Conservation (phyloP, 2,329 filamentous ascomycete species). For the Monosporascus sp. region DNA sequence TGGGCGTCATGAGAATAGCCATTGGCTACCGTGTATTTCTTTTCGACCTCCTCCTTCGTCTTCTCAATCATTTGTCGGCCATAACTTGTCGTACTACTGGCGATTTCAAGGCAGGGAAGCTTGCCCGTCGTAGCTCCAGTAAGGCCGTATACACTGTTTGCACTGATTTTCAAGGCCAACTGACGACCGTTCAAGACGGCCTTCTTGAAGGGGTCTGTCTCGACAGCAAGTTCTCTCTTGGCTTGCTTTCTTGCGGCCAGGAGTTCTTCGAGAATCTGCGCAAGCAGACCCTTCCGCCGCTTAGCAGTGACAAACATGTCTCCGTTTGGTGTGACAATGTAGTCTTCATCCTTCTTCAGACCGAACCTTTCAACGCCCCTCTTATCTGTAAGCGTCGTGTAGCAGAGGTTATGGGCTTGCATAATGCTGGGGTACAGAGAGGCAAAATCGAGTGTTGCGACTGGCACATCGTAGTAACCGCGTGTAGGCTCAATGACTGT, state of each 20-base stretch:
- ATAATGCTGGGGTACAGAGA: constrained; percentile 99
- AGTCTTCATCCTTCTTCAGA: constrained; percentile 85
- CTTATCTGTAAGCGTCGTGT: constrained; percentile 86
- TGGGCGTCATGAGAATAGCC: constrained; percentile 92
- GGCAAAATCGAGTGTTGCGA: constrained; percentile 97
- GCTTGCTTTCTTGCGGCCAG: constrained; percentile 89
- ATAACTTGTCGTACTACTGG: constrained; percentile 94
- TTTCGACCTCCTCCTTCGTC: constrained; percentile 93
- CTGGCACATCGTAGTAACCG: constrained; percentile 90
- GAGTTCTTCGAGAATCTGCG: constrained; percentile 93
- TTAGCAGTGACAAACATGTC: constrained; percentile 88
- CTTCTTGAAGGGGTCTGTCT: constrained; percentile 96
- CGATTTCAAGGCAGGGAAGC: constrained; percentile 88
- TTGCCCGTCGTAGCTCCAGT: constrained; percentile 96
- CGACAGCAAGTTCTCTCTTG: constrained; percentile 80
- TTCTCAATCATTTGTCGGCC: constrained; percentile 98
- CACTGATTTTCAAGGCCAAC: constrained; percentile 90
- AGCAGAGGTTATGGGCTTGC: constrained; percentile 96
- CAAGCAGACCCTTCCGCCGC: constrained; percentile 83
- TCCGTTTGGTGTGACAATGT: constrained; percentile 91
- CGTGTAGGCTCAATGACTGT: constrained; percentile 95
- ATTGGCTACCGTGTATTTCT: constrained; percentile 84
- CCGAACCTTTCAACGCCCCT: constrained; percentile 68
- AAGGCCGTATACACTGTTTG: constrained; percentile 96
- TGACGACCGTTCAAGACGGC: constrained; percentile 97